Percentiles rank a stretch among this genome's conserved stretches.
phyloP scores from a whole-genome alignment of 2,329 filamentous ascomycete species.

The Trichoderma koningiopsis region DNA sequence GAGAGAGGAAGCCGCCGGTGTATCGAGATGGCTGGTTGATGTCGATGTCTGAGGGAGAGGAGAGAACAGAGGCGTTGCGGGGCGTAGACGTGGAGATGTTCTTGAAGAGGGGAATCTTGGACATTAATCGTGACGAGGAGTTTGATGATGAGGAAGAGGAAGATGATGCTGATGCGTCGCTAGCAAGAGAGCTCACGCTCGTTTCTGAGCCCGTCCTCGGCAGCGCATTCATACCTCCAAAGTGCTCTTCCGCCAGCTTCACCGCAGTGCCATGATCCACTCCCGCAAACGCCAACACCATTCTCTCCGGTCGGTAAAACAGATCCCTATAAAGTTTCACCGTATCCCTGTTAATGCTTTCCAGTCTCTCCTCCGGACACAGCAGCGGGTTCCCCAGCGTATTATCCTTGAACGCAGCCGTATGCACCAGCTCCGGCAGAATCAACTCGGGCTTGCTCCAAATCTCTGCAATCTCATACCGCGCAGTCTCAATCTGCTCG shows the following conservation, averaged over 20 bases:
- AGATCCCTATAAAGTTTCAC: conserved; percentile 77
- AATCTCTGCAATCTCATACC: conserved; percentile 95
- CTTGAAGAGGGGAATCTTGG: conserved; percentile 87
- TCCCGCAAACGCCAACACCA: conserved; percentile 93
- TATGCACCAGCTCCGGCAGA: conserved; percentile 90
- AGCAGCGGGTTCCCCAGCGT: conserved; percentile 91
- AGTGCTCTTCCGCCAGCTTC: conserved; percentile 76
- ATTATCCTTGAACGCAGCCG: conserved; percentile 94
- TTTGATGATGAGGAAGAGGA: conserved; percentile 33
- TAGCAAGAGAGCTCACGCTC: conserved; percentile 46
- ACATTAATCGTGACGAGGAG: conserved; percentile 66
- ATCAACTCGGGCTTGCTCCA: conserved; percentile 98
- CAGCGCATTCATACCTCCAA: conserved; percentile 80
- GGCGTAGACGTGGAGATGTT: conserved; percentile 77
- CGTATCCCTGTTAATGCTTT: conserved; percentile 70
- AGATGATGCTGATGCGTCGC: conserved; percentile 39
- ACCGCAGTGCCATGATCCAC: conserved; percentile 82
- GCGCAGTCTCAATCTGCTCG: conserved; percentile 85
- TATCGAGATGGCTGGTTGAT: conserved; percentile 73
- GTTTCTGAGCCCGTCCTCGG: conserved; percentile 63
- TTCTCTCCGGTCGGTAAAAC: conserved; percentile 87
- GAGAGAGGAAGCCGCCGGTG: conserved; percentile 88
- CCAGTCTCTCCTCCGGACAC: conserved; percentile 82
- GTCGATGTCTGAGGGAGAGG: conserved; percentile 52
- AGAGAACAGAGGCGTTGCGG: conserved; percentile 59